phyloP scores from a whole-genome alignment of 208 protist species.

The Naegleria lovaniensis region DNA sequence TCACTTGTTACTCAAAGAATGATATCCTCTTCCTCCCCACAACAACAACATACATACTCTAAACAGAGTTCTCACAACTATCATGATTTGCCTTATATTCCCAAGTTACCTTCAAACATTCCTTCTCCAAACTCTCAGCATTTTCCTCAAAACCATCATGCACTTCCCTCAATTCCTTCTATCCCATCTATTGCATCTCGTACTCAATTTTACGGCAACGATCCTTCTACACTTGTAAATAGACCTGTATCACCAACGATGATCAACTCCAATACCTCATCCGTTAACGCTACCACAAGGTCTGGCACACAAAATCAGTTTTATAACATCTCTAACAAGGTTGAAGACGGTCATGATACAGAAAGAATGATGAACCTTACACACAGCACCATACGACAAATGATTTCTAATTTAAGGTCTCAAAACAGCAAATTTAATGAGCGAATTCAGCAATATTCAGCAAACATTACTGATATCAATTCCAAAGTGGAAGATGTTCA shows the following conservation, averaged over 20 bases:
- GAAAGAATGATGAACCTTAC: background rate
- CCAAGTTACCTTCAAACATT: background rate
- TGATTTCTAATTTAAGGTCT: background rate
- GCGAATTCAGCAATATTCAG: background rate
- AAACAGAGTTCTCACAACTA: background rate
- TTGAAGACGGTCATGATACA: background rate
- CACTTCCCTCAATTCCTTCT: background rate
- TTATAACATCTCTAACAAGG: no score
- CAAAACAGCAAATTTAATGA: background rate
- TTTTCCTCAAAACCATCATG: background rate
- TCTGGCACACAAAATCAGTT: background rate
- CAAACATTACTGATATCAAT: background rate
- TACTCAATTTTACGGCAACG: background rate
- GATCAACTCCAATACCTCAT: background rate
- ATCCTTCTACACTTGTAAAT: background rate
- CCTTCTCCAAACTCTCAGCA: background rate
- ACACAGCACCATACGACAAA: background rate
- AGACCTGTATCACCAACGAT: background rate
- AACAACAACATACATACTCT: background rate
- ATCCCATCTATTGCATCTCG: background rate
- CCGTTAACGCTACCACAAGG: background rate
- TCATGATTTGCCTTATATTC: background rate
- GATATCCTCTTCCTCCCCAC: background rate
- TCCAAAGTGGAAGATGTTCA: background rate
- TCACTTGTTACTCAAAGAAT: background rate